phyloP scores from a whole-genome alignment of 768 basidiomycete species.

The Lentinula edodes region DNA sequence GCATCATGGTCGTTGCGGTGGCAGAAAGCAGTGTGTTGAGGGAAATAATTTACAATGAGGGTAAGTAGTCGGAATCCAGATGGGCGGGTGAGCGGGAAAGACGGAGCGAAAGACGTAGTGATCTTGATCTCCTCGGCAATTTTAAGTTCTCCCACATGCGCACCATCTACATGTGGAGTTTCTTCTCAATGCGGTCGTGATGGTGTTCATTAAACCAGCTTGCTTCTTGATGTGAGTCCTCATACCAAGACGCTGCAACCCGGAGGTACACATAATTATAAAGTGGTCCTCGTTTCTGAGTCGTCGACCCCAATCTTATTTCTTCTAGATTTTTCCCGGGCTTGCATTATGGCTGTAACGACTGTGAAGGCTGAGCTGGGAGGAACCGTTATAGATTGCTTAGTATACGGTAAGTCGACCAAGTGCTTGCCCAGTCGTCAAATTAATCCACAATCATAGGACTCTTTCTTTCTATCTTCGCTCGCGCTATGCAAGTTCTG shows the following conservation, averaged over 20 bases:
- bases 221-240: too few relatives aligned
- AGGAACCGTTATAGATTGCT: background rate
- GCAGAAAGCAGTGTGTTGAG: too few relatives aligned
- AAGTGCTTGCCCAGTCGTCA: background rate
- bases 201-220: too few relatives aligned
- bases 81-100: too few relatives aligned
- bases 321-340: background rate
- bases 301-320: background rate
- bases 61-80: slow-evolving; percentile 6
- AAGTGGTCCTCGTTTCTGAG: background rate
- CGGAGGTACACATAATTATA: background rate
- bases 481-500: background rate
- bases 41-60: slow-evolving; percentile 13
- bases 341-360: background rate
- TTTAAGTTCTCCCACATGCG: too few relatives aligned
- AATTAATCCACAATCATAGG: background rate
- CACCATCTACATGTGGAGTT: too few relatives aligned
- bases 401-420: background rate
- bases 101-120: background rate
- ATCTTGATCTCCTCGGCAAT: too few relatives aligned
- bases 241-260: too few relatives aligned
- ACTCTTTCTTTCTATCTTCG: slow-evolving; percentile 3
- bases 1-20: too few relatives aligned
- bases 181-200: too few relatives aligned
- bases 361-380: slow-evolving; percentile 1